Conservation (phyloP, 192 early-diverging fungal species). For the Rhizophagus sp. region DNA sequence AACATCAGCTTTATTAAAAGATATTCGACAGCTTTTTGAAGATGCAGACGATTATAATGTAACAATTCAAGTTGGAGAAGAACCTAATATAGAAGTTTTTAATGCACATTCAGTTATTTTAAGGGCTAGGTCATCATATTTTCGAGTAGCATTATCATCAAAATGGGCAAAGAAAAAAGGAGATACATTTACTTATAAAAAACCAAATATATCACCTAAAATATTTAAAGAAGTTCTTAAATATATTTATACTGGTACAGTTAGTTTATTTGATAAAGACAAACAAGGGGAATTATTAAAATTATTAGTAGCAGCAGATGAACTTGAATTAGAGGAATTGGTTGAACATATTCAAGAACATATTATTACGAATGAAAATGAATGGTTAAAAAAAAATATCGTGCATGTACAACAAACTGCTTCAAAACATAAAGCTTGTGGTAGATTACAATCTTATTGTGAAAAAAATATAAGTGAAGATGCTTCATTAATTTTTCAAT, state of each 20-base stretch:
- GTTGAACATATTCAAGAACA: conserved; percentile 6
- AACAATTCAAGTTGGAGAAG: conserved; percentile 10
- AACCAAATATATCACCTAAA: conserved; percentile 11
- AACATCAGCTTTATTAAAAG: background rate
- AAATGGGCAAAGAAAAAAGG: conserved; percentile 1
- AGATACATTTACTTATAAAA: background rate
- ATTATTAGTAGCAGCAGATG: conserved; percentile 7
- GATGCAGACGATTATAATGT: conserved; percentile 23
- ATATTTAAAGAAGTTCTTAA: conserved; percentile 10
- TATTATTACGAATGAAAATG: background rate
- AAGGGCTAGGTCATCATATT: conserved; percentile 18
- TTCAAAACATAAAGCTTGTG: background rate
- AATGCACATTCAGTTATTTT: conserved; percentile 14
- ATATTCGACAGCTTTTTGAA: conserved; percentile 7
- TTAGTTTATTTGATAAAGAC: background rate
- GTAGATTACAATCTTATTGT: background rate
- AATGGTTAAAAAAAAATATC: conserved; percentile 2
- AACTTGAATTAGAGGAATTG: background rate
- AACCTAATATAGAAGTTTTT: conserved; percentile 6
- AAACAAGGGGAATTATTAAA: background rate
- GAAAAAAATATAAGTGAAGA: conserved; percentile 2
- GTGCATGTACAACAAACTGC: background rate
- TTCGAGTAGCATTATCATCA: background rate
- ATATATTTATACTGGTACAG: conserved; percentile 8
- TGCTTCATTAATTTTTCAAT: conserved; percentile 1